phyloP scores from a whole-genome alignment of 345 rosid species.

The Dimocarpus longan region DNA sequence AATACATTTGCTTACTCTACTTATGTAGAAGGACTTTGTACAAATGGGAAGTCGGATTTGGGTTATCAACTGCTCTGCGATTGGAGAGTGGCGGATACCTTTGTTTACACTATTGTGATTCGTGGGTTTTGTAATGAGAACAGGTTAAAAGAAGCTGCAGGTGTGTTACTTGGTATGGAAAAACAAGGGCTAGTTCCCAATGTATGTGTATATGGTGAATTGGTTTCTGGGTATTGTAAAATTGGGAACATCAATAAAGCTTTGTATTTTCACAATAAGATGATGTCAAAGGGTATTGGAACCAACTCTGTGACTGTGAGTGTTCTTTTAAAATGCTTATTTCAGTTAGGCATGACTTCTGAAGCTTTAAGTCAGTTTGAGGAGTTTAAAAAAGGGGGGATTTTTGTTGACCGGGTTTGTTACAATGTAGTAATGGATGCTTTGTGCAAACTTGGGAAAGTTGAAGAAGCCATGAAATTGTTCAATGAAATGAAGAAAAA shows the following conservation, averaged over 20 bases:
- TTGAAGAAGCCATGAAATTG: slow-evolving; percentile 56
- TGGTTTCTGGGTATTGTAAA: slow-evolving; percentile 57
- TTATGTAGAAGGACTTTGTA: slow-evolving; percentile 69
- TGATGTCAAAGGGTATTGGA: slow-evolving; percentile 54
- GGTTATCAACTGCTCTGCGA: slow-evolving; percentile 45
- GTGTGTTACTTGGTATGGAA: slow-evolving; percentile 50
- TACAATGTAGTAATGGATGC: slow-evolving; percentile 57
- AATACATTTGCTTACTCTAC: slow-evolving; percentile 51
- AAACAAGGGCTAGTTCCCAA: slow-evolving; percentile 48
- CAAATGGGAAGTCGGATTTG: slow-evolving; percentile 34
- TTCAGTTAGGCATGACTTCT: slow-evolving; percentile 42
- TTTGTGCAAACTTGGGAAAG: slow-evolving; percentile 59
- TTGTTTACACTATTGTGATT: slow-evolving; percentile 49
- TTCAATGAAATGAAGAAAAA: slow-evolving; percentile 60
- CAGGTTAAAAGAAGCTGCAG: slow-evolving; percentile 57
- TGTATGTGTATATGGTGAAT: slow-evolving; percentile 38
- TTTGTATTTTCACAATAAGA: slow-evolving; percentile 39
- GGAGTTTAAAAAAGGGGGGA: slow-evolving; percentile 38
- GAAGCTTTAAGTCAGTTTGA: slow-evolving; percentile 44
- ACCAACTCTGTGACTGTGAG: slow-evolving; percentile 55
- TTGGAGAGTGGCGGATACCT: slow-evolving; percentile 28
- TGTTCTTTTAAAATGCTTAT: slow-evolving; percentile 59
- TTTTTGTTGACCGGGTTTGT: slow-evolving; percentile 58
- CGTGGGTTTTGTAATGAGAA: slow-evolving; percentile 61
- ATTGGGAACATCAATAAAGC: slow-evolving; percentile 48